phyloP scores from a whole-genome alignment of 805 yeast genomes.

The Lipomyces kockii region DNA sequence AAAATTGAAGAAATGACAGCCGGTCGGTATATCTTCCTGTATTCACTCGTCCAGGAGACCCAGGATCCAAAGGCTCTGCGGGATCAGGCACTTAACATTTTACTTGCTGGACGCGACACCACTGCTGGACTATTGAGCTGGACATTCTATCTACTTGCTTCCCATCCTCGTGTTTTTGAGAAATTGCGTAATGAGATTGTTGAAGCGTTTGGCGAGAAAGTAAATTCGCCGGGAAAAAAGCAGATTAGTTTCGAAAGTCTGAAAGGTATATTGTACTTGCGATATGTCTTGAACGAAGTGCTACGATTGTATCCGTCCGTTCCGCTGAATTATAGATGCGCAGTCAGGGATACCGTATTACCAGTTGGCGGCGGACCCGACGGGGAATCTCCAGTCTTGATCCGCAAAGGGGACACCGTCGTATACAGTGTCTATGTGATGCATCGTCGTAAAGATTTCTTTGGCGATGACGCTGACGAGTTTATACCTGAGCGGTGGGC shows the following conservation, averaged over 20 bases:
- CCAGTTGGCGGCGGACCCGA: constrained; percentile 59
- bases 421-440: constrained; percentile 50
- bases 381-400: constrained; percentile 47
- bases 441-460: constrained; percentile 50
- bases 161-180: constrained; percentile 44
- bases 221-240: constrained; percentile 29
- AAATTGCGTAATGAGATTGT: constrained; percentile 50
- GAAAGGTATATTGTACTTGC: constrained; percentile 55
- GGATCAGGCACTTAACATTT: constrained; percentile 57
- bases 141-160: constrained; percentile 52
- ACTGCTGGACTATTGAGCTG: constrained; percentile 57
- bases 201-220: constrained; percentile 46
- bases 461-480: constrained; percentile 52
- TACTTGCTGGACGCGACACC: constrained; percentile 61
- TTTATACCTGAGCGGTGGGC: constrained; percentile 58
- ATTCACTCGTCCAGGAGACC: constrained; percentile 56
- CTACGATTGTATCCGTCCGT: constrained; percentile 59
- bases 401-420: constrained; percentile 52
- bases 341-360: constrained; percentile 53
- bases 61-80: constrained; percentile 55
- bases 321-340: constrained; percentile 54
- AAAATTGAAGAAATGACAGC: not conserved
- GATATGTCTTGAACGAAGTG: constrained; percentile 54
- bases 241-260: constrained; percentile 53
- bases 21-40: constrained; percentile 52